phyloP scores from a whole-genome alignment of 768 basidiomycete genomes.

The Tricholoma hemisulphureum region DNA sequence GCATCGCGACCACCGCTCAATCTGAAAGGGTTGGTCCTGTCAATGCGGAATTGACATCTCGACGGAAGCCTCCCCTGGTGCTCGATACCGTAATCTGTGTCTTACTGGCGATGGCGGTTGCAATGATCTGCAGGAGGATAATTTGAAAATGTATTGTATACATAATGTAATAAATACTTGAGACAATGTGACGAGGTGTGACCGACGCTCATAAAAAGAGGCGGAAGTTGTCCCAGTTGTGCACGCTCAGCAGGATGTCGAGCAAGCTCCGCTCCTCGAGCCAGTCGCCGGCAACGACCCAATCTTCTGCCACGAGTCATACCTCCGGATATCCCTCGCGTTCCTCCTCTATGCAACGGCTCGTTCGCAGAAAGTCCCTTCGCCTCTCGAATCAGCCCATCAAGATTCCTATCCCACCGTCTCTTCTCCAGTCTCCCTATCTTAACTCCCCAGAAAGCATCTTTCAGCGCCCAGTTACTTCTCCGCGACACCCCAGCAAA shows the following conservation, averaged over 20 bases:
- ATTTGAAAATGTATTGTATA: slow-evolving; percentile 28
- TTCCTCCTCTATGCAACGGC: slow-evolving; percentile 6
- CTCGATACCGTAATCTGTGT: slow-evolving; percentile 76
- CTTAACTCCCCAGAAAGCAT: slow-evolving; percentile 50
- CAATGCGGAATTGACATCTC: slow-evolving; percentile 2
- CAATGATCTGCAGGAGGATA: slow-evolving; percentile 63
- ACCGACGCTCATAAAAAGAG: background rate
- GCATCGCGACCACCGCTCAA: slow-evolving; percentile 10
- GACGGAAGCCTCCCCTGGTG: slow-evolving; percentile 53
- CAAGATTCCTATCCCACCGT: slow-evolving; percentile 55
- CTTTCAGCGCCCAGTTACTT: slow-evolving; percentile 38
- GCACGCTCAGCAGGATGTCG: background rate
- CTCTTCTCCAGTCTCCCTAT: slow-evolving; percentile 53
- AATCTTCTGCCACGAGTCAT: background rate
- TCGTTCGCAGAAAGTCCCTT: slow-evolving; percentile 36
- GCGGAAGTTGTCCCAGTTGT: background rate
- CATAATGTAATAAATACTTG: slow-evolving; percentile 10
- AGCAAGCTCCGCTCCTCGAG: background rate
- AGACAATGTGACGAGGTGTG: slow-evolving; percentile 11
- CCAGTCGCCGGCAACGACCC: background rate
- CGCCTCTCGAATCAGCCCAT: slow-evolving; percentile 33
- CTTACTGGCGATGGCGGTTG: slow-evolving; percentile 64
- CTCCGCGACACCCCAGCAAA: slow-evolving; percentile 41
- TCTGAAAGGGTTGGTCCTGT: slow-evolving; percentile 11
- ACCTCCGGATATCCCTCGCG: slow-evolving; percentile 6